Conservation (phyloP, 306 rosid genomes). For the Potentilla sterilis region DNA sequence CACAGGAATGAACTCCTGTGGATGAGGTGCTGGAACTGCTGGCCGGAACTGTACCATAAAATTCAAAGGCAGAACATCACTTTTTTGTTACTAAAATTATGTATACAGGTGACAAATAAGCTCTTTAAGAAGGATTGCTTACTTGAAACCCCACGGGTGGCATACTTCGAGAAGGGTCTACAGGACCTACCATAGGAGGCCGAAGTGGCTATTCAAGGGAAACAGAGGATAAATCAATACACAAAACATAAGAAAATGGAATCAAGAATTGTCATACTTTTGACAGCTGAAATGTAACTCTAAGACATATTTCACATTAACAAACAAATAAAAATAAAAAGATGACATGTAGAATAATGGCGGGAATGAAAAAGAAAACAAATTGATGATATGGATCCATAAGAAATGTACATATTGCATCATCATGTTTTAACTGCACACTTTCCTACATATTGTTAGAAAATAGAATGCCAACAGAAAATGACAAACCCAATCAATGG, state of each 20-base stretch:
- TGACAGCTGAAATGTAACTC: not conserved
- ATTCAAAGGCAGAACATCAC: not conserved
- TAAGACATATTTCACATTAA: not conserved
- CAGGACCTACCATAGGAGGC: conserved; percentile 62
- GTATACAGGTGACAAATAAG: conserved; percentile 12
- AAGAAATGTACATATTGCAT: not conserved
- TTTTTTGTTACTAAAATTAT: not conserved
- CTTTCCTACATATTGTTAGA: not conserved
- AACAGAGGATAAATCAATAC: conserved; percentile 2
- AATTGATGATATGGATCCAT: not conserved
- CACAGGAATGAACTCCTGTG: conserved; percentile 68
- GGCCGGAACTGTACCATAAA: conserved; percentile 65
- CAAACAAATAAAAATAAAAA: not conserved
- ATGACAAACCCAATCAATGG: not conserved
- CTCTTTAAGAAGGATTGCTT: conserved; percentile 30
- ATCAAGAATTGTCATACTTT: not conserved
- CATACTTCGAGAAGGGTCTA: conserved; percentile 71
- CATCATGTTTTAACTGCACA: not conserved
- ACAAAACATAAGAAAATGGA: conserved; percentile 1
- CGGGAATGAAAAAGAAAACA: not conserved
- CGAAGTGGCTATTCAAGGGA: conserved; percentile 56
- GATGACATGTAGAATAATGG: not conserved
- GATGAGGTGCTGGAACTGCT: conserved; percentile 57
- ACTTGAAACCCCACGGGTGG: conserved; percentile 78
- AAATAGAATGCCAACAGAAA: not conserved